Percentiles rank a stretch among this genome's conserved stretches.
Conservation (phyloP, 1,284 basidiomycete species). For the Neonothopanus nambi region DNA sequence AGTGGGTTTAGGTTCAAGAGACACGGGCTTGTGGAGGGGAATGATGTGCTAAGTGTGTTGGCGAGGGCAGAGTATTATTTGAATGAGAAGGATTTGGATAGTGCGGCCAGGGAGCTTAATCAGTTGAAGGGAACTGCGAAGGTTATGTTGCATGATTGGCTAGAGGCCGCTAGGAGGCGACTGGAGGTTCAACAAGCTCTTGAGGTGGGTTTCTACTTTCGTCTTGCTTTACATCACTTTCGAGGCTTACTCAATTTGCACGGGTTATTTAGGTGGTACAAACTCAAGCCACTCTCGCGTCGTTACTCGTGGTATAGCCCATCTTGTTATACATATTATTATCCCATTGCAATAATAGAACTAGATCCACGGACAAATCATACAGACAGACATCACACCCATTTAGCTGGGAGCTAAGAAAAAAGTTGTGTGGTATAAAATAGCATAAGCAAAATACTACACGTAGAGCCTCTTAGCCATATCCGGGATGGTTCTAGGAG, state of each 20-base stretch:
- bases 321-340: constrained; percentile 6
- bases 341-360: constrained; percentile 10
- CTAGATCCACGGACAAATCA: constrained; percentile 4
- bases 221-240: not conserved
- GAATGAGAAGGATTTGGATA: constrained; percentile 91
- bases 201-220: constrained; percentile 58
- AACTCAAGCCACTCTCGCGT: constrained; percentile 67
- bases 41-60: constrained; percentile 85
- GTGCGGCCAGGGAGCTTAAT: constrained; percentile 90
- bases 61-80: constrained; percentile 90
- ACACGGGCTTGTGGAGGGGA: constrained; percentile 73
- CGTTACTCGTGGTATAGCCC: constrained; percentile 60
- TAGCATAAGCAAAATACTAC: too few relatives aligned
- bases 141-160: constrained; percentile 85
- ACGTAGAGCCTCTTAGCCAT: too few relatives aligned
- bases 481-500: too few relatives aligned
- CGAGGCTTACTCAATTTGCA: constrained; percentile 10
- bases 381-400: not conserved
- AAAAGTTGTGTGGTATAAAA: too few relatives aligned
- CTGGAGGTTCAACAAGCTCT: constrained; percentile 94
- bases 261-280: constrained; percentile 67
- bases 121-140: constrained; percentile 87
- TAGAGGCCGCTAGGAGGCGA: constrained; percentile 85
- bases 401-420: too few relatives aligned
- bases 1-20: constrained; percentile 80